Base-by-base conservation (phyloP, 805 yeast species). In the Barnettozyma wickerhamii region DNA sequence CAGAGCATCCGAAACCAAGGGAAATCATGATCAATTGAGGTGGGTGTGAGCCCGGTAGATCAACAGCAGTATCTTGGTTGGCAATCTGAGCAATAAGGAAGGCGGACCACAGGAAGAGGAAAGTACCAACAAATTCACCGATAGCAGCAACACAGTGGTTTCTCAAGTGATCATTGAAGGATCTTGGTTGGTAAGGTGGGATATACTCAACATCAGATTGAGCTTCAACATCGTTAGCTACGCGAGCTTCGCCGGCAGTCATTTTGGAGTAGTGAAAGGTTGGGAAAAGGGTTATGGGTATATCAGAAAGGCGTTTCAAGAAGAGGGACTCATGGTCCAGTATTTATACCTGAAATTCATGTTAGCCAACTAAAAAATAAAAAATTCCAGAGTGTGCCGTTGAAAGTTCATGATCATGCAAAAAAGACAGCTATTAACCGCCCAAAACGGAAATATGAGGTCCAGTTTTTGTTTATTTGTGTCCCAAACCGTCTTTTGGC, bases 121-220 rank as follows among this genome's bases (percentile, higher is more conserved):
- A 87, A 28, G 96, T 87, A 54, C 96, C 96, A 54, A 79, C 74
- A 62, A 87, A 84, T 65, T 87, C 96, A 62, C 89, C 93, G 44
- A 75, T 63, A 27, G 73, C 69, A n/a, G 88, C 90, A 53, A 83
- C 68, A 35, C 74, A 51, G 53, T 82, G 86, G 66, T 82, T 81
- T 59, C 78, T 72, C 28, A 68, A 18, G 13, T 69, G 53, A 50
- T 71, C 76, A 28, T 59, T 52, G 30, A 73, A 70, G n/a, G 60
- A 59, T 49, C 52, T 53, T 45, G 57, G 52, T 45, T 46, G 62
- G 42, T 56, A 58, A 36, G 69, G 69, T 30, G 73, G 65, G 40
- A 68, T 59, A 60, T 67, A 68, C 29, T 52, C 60, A 24, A 49
- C 49, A 35, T 58, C 59, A 10, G 68, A 64, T 55, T 63, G 67